phyloP scores from a whole-genome alignment of 768 basidiomycete species.

The Podaxis mareebaensis region DNA sequence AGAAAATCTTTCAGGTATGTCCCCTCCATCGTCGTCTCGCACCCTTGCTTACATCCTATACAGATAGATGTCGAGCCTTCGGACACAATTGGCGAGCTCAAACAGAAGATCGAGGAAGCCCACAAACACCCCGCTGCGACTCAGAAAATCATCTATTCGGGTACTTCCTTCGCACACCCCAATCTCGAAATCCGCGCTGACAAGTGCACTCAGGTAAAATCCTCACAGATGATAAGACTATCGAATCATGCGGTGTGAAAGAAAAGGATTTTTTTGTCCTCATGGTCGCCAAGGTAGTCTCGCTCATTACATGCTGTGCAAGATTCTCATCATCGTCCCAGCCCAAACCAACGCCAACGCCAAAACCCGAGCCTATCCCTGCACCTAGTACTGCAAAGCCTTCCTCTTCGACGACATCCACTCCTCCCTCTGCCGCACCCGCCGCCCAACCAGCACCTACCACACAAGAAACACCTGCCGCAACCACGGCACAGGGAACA shows the following conservation, averaged over 20 bases:
- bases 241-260: slow-evolving; percentile 89
- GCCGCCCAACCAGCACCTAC: slow-evolving; percentile 31
- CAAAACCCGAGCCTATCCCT: slow-evolving; percentile 21
- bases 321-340: slow-evolving; percentile 25
- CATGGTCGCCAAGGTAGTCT: slow-evolving; percentile 90
- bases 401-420: slow-evolving; percentile 26
- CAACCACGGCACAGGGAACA: slow-evolving; percentile 31
- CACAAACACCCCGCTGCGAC: slow-evolving; percentile 73
- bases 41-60: slow-evolving; percentile 4
- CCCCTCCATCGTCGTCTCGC: neutral
- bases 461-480: slow-evolving; percentile 25
- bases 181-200: slow-evolving; percentile 5
- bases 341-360: slow-evolving; percentile 54
- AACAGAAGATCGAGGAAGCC: slow-evolving; percentile 75
- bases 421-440: slow-evolving; percentile 34
- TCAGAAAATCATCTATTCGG: slow-evolving; percentile 96
- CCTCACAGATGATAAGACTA: slow-evolving; percentile 81
- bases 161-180: slow-evolving; percentile 35
- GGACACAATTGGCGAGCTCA: slow-evolving; percentile 78
- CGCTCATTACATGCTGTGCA: neutral
- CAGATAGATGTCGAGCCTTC: slow-evolving; percentile 77
- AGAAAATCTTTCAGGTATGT: slow-evolving; percentile 82
- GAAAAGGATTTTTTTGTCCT: slow-evolving; percentile 99
- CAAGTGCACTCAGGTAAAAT: slow-evolving; percentile 76
- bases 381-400: slow-evolving; percentile 22